Evolutionary conservation across 257 asterid species (phyloP).

Genomic region (Petrea volubilis): DNA sequence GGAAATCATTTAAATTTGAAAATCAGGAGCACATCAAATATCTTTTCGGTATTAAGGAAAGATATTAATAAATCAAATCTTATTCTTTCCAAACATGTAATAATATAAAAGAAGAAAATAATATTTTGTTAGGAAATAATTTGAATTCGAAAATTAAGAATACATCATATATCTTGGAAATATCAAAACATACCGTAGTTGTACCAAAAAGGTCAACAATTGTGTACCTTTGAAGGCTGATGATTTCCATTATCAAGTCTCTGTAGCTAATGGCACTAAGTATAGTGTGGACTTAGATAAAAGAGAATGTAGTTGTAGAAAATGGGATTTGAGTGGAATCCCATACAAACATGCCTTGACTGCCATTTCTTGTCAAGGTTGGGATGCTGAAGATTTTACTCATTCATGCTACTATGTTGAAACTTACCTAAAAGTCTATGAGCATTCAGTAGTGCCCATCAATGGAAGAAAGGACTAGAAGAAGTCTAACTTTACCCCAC

Average conservation of each 20-base stretch:
- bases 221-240: neutral
- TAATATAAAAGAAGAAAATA: too few relatives aligned
- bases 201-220: too few relatives aligned
- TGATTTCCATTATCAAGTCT: neutral
- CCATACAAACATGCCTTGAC: neutral
- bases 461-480: neutral
- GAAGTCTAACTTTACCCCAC: neutral
- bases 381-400: neutral
- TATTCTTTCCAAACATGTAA: too few relatives aligned
- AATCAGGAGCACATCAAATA: too few relatives aligned
- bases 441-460: neutral
- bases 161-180: too few relatives aligned
- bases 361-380: neutral
- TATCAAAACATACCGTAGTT: too few relatives aligned
- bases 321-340: too few relatives aligned
- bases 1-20: too few relatives aligned
- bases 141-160: too few relatives aligned
- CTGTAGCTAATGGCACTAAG: neutral
- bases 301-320: neutral
- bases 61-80: too few relatives aligned
- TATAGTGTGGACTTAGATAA: neutral
- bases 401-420: neutral
- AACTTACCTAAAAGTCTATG: neutral
- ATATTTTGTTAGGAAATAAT: too few relatives aligned
- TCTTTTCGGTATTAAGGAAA: too few relatives aligned